These are phyloP conservation scores for Beauveria bassiana DNA, from an alignment of 2,329 filamentous ascomycete genomes.

Conservation along the genomic window DNA sequence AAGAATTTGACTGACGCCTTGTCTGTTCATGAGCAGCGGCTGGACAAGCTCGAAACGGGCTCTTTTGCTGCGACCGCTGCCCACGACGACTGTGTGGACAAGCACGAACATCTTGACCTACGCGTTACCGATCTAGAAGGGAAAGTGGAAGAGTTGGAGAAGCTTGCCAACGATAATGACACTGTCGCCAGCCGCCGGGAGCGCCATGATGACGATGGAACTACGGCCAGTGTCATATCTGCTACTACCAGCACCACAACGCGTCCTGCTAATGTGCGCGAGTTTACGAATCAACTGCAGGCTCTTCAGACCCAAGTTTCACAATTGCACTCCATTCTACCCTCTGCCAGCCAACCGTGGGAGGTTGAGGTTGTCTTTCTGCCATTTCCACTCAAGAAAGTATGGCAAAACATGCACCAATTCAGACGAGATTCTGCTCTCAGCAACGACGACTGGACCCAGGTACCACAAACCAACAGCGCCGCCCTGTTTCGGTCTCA, in stretches of 20 bases:
- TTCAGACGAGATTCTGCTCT: conserved; percentile 34
- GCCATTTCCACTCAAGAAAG: conserved; percentile 54
- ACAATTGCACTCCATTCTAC: conserved; percentile 52
- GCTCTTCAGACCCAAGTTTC: conserved; percentile 41
- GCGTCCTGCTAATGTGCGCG: conserved; percentile 32
- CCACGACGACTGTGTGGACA: conserved; percentile 63
- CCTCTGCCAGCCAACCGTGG: conserved; percentile 59
- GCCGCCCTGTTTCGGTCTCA: conserved; percentile 35
- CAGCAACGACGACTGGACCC: conserved; percentile 46
- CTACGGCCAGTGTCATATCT: conserved; percentile 39
- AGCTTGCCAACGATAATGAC: conserved; percentile 38
- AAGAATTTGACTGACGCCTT: conserved; percentile 44
- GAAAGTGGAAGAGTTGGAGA: conserved; percentile 53
- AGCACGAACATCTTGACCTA: conserved; percentile 58
- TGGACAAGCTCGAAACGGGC: conserved; percentile 61
- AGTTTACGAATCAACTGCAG: conserved; percentile 44
- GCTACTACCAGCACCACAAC: conserved; percentile 36
- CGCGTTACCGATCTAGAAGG: conserved; percentile 63
- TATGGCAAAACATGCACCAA: conserved; percentile 45
- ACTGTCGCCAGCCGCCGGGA: conserved; percentile 31
- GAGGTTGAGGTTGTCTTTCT: conserved; percentile 69
- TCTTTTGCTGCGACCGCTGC: conserved; percentile 55
- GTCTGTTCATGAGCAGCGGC: conserved; percentile 52
- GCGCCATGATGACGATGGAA: conserved; percentile 34
- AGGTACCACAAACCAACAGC: conserved; percentile 41